Evolutionary conservation across 345 rosid species (phyloP), one percentile per base, ranked within the genome.

Genomic region (Diplotaxis tenuifolia): DNA sequence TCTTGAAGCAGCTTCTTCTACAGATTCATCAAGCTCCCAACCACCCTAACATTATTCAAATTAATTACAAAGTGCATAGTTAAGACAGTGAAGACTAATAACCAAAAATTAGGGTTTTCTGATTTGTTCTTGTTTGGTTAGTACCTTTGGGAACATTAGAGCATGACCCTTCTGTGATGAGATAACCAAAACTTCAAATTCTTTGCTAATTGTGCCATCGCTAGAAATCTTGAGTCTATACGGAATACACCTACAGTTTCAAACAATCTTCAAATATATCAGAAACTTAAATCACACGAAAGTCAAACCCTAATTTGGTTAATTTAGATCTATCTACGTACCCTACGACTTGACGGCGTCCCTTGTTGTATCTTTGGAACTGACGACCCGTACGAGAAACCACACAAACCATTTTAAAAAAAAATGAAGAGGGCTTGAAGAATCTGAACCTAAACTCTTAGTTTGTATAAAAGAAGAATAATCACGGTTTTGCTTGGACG

Each of bases 301-400:
- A 42, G 45, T 16, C 58, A 75, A 59, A 25, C 36, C 15, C 0
- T 9, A 25, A 18, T 0, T 29, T n/a, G 34, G 21, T 54, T 34
- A 4, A 12, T 34, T 53, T 34, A 31, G 56, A 67, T 53, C 31
- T 54, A 19, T 36, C 50, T 7, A 21, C 88, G 75, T 63, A 90
- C 98, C 96, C 97, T 11, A 92, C 97, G 56, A 92, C 97, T 83
- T 73, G 88, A 56, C 97, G 96, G 52, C 92, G 87, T 28, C 94
- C 95, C 69, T 82, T 36, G 65, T 84, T 86, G 73, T 92, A 86
- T 71, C 95, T 80, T 82, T 92, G 98, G 72, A 75, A 70, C 61
- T 87, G 83, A 63, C 96, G 88, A 61, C 96, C 95, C 0, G 91
- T 75, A 4, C 98, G 87, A 75, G 98, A 80, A 14, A 86, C 88